Conservation (phyloP, 2,329 filamentous ascomycete species). For the Calonectria montana region DNA sequence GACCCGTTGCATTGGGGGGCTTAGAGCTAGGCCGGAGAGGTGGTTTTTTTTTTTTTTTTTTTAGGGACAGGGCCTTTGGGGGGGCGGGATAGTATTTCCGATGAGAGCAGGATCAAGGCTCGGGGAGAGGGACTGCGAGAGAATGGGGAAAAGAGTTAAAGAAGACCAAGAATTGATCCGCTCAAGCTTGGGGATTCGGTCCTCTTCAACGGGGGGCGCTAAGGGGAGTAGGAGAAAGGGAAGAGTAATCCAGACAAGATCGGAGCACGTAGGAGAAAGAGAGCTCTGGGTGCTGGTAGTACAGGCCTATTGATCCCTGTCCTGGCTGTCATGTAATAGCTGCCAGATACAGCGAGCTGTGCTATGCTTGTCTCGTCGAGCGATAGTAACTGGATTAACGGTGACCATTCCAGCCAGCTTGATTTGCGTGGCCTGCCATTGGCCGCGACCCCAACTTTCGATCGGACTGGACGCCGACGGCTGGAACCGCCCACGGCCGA, state of each 20-base stretch:
- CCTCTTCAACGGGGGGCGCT: neutral
- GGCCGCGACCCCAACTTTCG: constrained; percentile 1
- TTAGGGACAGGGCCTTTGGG: constrained; percentile 6
- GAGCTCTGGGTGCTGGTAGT: neutral
- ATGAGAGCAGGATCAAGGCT: neutral
- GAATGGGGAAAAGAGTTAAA: neutral
- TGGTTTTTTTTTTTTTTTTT: too few relatives aligned
- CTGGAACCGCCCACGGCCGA: constrained; percentile 9
- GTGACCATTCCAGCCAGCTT: constrained; percentile 14
- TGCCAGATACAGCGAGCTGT: neutral
- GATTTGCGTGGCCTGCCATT: constrained; percentile 7
- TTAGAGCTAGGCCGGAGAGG: neutral
- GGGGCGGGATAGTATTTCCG: constrained; percentile 17
- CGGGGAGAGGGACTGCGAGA: neutral
- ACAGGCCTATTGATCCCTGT: neutral
- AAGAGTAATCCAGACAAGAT: neutral
- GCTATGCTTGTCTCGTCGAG: constrained; percentile 9
- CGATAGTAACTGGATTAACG: constrained; percentile 2
- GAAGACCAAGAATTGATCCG: neutral
- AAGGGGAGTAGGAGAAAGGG: neutral
- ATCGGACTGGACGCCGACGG: constrained; percentile 26
- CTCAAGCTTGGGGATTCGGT: neutral
- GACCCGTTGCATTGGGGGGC: constrained; percentile 33
- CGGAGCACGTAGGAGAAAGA: neutral
- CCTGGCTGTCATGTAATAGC: neutral